Conservation (phyloP, 805 yeast species). For the Monosporozyma siamensis region DNA sequence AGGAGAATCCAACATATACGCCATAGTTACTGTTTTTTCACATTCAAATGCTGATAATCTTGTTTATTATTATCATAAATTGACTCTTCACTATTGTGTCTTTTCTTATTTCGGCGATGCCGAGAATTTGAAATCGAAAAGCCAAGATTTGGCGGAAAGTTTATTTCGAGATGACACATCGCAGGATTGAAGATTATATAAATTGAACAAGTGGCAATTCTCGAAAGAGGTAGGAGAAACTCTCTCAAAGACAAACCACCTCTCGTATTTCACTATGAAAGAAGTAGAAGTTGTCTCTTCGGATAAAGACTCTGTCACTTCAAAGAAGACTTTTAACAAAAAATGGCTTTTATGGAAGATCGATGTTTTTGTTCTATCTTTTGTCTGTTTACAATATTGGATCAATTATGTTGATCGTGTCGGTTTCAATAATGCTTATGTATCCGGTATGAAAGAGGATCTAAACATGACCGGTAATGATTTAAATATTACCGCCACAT, state of each 20-base stretch:
- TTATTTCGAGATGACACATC: too few relatives aligned
- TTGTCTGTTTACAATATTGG: slow-evolving; percentile 31
- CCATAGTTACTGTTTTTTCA: too few relatives aligned
- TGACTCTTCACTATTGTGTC: too few relatives aligned
- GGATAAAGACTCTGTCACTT: neutral
- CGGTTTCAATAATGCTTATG: slow-evolving; percentile 50
- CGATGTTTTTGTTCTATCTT: slow-evolving; percentile 27
- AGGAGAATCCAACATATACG: too few relatives aligned
- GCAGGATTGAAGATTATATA: too few relatives aligned
- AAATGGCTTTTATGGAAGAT: slow-evolving; percentile 20
- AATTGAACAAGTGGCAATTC: too few relatives aligned
- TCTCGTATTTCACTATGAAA: neutral
- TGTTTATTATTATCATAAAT: too few relatives aligned
- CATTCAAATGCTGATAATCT: too few relatives aligned
- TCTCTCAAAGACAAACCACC: neutral
- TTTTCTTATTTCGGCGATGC: too few relatives aligned
- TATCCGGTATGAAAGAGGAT: slow-evolving; percentile 59
- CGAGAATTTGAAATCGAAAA: too few relatives aligned
- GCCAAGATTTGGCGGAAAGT: too few relatives aligned
- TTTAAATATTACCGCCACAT: slow-evolving; percentile 43
- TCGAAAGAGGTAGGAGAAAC: neutral
- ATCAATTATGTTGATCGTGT: slow-evolving; percentile 51
- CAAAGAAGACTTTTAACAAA: neutral
- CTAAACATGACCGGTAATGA: slow-evolving; percentile 39
- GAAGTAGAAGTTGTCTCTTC: neutral